A percentile compares a stretch with the other conserved stretches of the same genome.
These are phyloP conservation scores for Adansonia madagascariensis DNA, from an alignment of 441 rosid species.

Conservation along the genomic window DNA sequence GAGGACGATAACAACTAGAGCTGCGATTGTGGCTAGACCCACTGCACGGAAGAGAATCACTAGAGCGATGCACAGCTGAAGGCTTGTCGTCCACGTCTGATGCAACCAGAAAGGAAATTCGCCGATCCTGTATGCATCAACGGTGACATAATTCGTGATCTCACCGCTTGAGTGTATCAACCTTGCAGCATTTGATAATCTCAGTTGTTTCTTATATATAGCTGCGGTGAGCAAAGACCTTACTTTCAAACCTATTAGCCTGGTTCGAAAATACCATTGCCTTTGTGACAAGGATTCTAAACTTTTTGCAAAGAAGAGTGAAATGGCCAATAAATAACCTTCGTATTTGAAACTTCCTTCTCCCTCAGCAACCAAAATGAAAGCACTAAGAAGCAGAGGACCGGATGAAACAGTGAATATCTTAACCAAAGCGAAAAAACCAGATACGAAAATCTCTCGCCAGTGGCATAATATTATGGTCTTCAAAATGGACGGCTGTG, in stretches of 20 bases:
- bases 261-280: slow-evolving; percentile 89
- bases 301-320: slow-evolving; percentile 63
- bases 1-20: slow-evolving; percentile 26
- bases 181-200: slow-evolving; percentile 74
- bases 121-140: slow-evolving; percentile 92
- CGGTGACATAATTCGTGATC: slow-evolving; percentile 85
- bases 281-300: slow-evolving; percentile 85
- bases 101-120: slow-evolving; percentile 95
- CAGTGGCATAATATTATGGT: slow-evolving; percentile 63
- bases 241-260: slow-evolving; percentile 79
- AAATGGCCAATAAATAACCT: slow-evolving; percentile 71
- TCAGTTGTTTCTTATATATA: slow-evolving; percentile 80
- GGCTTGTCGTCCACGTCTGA: slow-evolving; percentile 87
- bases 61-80: too few relatives aligned
- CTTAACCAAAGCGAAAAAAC: slow-evolving; percentile 83
- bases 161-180: slow-evolving; percentile 81
- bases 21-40: too few relatives aligned
- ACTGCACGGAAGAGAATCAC: too few relatives aligned
- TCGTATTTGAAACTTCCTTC: slow-evolving; percentile 63
- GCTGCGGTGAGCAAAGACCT: slow-evolving; percentile 84
- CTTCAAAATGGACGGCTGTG: slow-evolving; percentile 62
- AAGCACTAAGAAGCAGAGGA: slow-evolving; percentile 80
- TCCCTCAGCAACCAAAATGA: slow-evolving; percentile 90
- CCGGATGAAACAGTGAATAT: slow-evolving; percentile 75
- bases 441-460: slow-evolving; percentile 74